Evolutionary conservation across 306 rosid species (phyloP).

Genomic region (Prunus fruticosa): DNA sequence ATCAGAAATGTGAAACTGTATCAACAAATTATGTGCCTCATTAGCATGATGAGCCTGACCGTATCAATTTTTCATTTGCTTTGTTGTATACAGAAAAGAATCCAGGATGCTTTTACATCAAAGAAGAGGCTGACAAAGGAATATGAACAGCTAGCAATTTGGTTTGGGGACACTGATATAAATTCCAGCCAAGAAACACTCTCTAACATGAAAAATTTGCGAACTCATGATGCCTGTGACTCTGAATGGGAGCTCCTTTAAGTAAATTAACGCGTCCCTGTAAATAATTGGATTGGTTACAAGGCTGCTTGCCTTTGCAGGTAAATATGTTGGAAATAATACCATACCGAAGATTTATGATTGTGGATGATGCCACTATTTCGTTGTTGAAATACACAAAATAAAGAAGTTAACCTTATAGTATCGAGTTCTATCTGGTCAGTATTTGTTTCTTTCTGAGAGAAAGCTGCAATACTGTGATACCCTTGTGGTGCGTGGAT

Average conservation of each 20-base stretch:
- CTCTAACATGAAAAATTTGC: slow-evolving; percentile 16
- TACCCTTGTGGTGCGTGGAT: slow-evolving; percentile 9
- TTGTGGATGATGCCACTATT: neutral
- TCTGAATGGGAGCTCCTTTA: slow-evolving; percentile 82
- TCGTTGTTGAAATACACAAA: slow-evolving; percentile 7
- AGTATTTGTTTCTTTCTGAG: neutral
- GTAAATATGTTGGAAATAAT: neutral
- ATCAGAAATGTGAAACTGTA: slow-evolving; percentile 4
- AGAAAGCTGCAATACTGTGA: slow-evolving; percentile 1
- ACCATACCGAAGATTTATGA: neutral
- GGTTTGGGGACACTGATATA: slow-evolving; percentile 68
- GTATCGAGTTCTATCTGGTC: neutral
- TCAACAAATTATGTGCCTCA: neutral
- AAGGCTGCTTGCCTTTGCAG: slow-evolving; percentile 4
- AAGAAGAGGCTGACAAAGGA: slow-evolving; percentile 76
- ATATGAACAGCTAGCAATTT: slow-evolving; percentile 80
- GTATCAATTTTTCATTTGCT: neutral
- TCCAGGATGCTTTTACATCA: slow-evolving; percentile 66
- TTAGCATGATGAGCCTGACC: neutral
- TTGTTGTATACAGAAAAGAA: slow-evolving; percentile 45
- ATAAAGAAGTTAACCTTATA: slow-evolving; percentile 9
- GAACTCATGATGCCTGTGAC: slow-evolving; percentile 45
- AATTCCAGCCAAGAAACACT: slow-evolving; percentile 31
- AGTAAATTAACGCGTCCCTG: slow-evolving; percentile 20
- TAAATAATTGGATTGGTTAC: slow-evolving; percentile 28